Base-by-base conservation (phyloP, 2,329 filamentous ascomycete genomes). In the Trichocomaceae sp. region DNA sequence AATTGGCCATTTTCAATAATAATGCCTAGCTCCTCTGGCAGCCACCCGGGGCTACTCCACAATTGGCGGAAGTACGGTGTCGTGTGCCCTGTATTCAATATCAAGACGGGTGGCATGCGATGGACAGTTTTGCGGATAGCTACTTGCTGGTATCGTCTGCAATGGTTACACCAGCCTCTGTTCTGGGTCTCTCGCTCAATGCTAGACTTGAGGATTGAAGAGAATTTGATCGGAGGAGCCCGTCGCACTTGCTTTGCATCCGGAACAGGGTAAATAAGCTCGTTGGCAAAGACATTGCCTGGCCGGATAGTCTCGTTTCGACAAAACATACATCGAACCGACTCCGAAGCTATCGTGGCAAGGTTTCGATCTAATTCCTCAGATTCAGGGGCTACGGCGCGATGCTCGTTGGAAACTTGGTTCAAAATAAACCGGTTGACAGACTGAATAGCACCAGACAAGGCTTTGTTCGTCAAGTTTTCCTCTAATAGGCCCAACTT, bases 21-120 rank as follows among this genome's bases (percentile, higher is more conserved):
- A 64, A 99, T 83, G 37, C 93, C 93, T 63, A 99, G 91, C 68
- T 97, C 90, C 65, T 93, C 87, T 0, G 93, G 93, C 12, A 99
- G 77, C 86, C 92, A 99, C 15, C 88, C 89, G 0, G 89, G 89
- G 12, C 85, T 89, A 1, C 88, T 83, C 95, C 95, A 99, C 15
- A 96, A 62, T 29, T 71, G 78, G 57, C 87, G 81, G 62, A 86
- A 85, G 35, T 90, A 83, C 2, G 84, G 80, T 46, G 80, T 83
- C 41, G 88, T 85, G 10, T 88, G 83, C 0, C 90, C 88, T 2
- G 84, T 77, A 66, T 96, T 96, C 23, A 99, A 79, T 75, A 95
- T 87, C 59, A 99, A 71, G n/a, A 96, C 88, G 31, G 84, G 81
- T 0, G 93, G 92, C 57, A 96, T 81, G 41, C 81, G 84, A 61